Base-by-base conservation (phyloP, 768 basidiomycete genomes). In the Dentipellis sp. region DNA sequence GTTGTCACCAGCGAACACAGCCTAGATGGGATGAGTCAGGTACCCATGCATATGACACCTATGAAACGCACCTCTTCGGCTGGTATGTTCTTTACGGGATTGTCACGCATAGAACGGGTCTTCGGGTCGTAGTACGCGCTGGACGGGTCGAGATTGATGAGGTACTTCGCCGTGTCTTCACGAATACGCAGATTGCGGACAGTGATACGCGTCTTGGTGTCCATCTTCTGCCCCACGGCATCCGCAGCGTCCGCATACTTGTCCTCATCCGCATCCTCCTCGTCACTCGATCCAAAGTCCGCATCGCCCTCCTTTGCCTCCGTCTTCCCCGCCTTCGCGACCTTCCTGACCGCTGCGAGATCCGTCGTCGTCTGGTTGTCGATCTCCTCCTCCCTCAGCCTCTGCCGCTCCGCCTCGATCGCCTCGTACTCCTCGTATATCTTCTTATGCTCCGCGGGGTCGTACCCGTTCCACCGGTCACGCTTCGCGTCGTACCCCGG, bases 101-200 rank as follows among this genome's bases (percentile, higher is more conserved):
- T 94, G 65, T 99, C 97, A 71, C 97, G 88, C 97, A 99, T 99
- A 7, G 95, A 97, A 66, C 97, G 86, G 11, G 97, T 98, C 75
- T 99, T 99, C 49, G 97, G 97, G 67, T 99, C 97, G 67, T 99
- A 99, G 74, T 98, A 97, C 9, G 97, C 97, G 64, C 90, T 93
- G 0, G 91, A 86, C 1, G 88, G 88, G 69, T 98, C 94, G 69
- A 99, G 69, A 68, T 98, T 99, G 69, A 95, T 89, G 66, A 99
- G 80, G 68, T 99, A 99, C 69, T 99, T 99, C 10, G 97, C 97
- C 1, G 95, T 98, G 68, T 99, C 97, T 72, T 99, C 97, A 67
- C 97, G 87, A 63, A 99, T 98, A 74, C 97, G 90, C 65, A 99
- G 75, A 72, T 99, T 98, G 58, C 97, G 84, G 58, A 99, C 97